Conservation (phyloP, 805 yeast genomes). For the Helenozyma baotianmanensis region DNA sequence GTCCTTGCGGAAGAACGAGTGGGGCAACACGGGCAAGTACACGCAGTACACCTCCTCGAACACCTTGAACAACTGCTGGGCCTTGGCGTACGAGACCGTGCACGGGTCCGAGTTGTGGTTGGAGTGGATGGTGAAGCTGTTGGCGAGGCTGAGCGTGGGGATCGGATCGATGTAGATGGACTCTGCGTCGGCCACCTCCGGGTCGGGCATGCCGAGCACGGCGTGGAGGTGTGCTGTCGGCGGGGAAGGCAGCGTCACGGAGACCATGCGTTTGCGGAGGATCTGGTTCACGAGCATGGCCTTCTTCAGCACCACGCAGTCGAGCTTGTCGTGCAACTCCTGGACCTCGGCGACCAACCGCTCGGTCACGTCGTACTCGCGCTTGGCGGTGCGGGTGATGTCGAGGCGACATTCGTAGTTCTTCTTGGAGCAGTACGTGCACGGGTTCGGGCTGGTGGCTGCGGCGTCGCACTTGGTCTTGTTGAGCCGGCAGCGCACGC, state of each 20-base stretch:
- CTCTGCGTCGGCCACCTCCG: not conserved
- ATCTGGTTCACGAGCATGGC: slow-evolving; percentile 8
- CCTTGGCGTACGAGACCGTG: slow-evolving; percentile 8
- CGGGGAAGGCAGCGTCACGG: slow-evolving; percentile 2
- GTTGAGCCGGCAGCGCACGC: slow-evolving; percentile 61
- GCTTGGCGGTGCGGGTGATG: slow-evolving; percentile 29
- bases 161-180: slow-evolving; percentile 13
- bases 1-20: slow-evolving; percentile 8
- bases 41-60: slow-evolving; percentile 8
- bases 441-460: slow-evolving; percentile 48
- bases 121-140: slow-evolving; percentile 13
- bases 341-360: slow-evolving; percentile 10
- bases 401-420: slow-evolving; percentile 53
- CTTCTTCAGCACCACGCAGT: slow-evolving; percentile 8
- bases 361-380: slow-evolving; percentile 13
- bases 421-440: slow-evolving; percentile 52
- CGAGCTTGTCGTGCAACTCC: slow-evolving; percentile 12
- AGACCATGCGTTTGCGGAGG: not conserved
- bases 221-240: slow-evolving; percentile 5
- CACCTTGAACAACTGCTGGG: slow-evolving; percentile 6
- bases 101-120: slow-evolving; percentile 9
- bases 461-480: slow-evolving; percentile 63
- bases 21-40: slow-evolving; percentile 13
- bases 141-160: slow-evolving; percentile 11
- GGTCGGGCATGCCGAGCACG: slow-evolving; percentile 4